phyloP scores from a whole-genome alignment of 106 monocot species.

The Phalaenopsis aphrodite region DNA sequence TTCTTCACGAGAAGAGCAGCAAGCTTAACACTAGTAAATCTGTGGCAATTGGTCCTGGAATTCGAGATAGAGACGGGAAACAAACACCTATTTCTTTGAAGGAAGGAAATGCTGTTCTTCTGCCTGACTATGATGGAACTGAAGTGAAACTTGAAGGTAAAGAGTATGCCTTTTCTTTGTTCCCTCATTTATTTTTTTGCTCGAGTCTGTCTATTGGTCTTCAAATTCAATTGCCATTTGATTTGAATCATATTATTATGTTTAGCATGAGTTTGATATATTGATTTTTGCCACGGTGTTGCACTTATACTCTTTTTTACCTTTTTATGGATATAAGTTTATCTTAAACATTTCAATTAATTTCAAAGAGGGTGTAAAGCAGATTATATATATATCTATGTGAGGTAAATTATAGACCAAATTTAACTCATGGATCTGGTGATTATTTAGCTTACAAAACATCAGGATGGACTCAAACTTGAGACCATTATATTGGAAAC shows the following conservation, averaged over 20 bases:
- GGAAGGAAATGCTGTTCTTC: slow-evolving; percentile 82
- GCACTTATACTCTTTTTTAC: not conserved
- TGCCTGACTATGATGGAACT: slow-evolving; percentile 90
- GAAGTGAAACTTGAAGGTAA: slow-evolving; percentile 93
- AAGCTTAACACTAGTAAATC: slow-evolving; percentile 87
- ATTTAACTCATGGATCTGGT: not conserved
- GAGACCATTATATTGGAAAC: not conserved
- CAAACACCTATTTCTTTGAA: slow-evolving; percentile 57
- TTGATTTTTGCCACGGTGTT: not conserved
- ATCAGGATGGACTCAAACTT: too few relatives aligned
- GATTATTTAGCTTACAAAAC: not conserved
- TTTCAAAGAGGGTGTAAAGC: too few relatives aligned
- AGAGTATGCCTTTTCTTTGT: slow-evolving; percentile 34
- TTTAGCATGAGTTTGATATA: not conserved
- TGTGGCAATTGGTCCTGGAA: slow-evolving; percentile 78
- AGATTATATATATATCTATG: too few relatives aligned
- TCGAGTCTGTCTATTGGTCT: not conserved
- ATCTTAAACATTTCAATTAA: too few relatives aligned
- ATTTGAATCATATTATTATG: not conserved
- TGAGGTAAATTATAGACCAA: too few relatives aligned
- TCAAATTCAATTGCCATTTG: not conserved
- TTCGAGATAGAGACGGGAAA: slow-evolving; percentile 60
- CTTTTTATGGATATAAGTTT: not conserved
- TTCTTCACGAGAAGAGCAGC: slow-evolving; percentile 39
- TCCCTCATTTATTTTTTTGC: not conserved